Evolutionary conservation across 805 yeast species (phyloP).

Genomic region (Candida adriatica): DNA sequence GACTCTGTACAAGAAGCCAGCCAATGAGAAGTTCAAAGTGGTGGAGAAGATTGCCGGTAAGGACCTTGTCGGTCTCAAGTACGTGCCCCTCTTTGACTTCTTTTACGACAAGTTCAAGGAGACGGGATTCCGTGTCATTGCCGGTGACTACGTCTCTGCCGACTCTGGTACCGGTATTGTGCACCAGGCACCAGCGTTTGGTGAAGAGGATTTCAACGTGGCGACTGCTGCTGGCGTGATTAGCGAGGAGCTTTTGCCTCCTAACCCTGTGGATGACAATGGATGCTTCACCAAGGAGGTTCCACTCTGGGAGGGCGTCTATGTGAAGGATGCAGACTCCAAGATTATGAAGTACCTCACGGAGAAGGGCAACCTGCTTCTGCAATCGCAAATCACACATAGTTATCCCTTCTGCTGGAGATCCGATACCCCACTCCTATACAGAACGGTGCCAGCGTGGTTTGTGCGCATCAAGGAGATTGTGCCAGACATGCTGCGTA

Average conservation of each 20-base stretch:
- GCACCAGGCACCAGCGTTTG: constrained; percentile 97
- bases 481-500: constrained; percentile 82
- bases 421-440: constrained; percentile 95
- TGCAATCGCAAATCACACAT: constrained; percentile 81
- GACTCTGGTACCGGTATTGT: constrained; percentile 99
- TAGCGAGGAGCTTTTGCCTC: constrained; percentile 61
- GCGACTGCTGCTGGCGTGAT: constrained; percentile 74
- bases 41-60: constrained; percentile 77
- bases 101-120: constrained; percentile 71
- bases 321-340: constrained; percentile 95
- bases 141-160: constrained; percentile 77
- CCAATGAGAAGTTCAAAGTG: constrained; percentile 76
- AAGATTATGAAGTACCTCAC: constrained; percentile 81
- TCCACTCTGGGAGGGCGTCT: constrained; percentile 66
- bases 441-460: constrained; percentile 98
- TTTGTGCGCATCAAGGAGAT: constrained; percentile 84
- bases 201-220: constrained; percentile 95
- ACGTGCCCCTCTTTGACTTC: constrained; percentile 78
- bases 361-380: constrained; percentile 65
- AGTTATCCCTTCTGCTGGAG: constrained; percentile 99
- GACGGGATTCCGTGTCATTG: constrained; percentile 74
- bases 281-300: constrained; percentile 81
- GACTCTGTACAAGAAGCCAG: constrained; percentile 90
- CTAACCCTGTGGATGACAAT: constrained; percentile 91
- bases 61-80: constrained; percentile 71